Evolutionary conservation across 2,329 filamentous ascomycete species (phyloP), one percentile per base, ranked within the genome.

Genomic region (Botrytis porri): DNA sequence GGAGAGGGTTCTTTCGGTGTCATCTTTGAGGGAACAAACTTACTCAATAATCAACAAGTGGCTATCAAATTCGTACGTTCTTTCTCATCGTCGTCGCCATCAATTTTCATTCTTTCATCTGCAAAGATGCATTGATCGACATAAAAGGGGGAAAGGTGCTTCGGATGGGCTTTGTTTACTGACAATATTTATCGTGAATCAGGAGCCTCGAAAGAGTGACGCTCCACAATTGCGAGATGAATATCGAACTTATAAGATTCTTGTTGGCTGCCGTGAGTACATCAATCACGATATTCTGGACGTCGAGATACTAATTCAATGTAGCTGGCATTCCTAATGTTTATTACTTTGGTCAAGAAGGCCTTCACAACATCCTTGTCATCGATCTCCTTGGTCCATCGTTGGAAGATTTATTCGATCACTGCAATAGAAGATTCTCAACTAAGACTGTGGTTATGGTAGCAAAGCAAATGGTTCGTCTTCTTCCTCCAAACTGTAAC

Each of bases 391-490:
- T 99, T 39, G 95, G 95, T 25, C 95, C 95, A 70, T 97, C 94
- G 76, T 88, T 99, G 74, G 95, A 99, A 82, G 95, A 99, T 81
- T 88, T 99, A 32, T 99, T 99, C 82, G 95, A 99, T 82, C 94
- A 97, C 84, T 99, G 95, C 86, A 96, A 96, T 81, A 89, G 95
- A 79, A 91, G 95, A 78, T 99, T 99, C 85, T 91, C 93, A 10
- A 95, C 95, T 83, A 98, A 99, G 88, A 99, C 96, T 0, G 95
- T 98, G 20, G 95, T 98, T 75, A 98, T 98, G 96, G 95, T 98
- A 73, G 95, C 96, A 62, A 98, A 98, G 85, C 95, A 99, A 83
- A 98, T 98, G 96, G 92, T 94, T 83, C 71, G 86, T 84, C 62
- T 25, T 43, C 9, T 71, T 9, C 22, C 69, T 32, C 51, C 69